phyloP scores from a whole-genome alignment of 495 filamentous ascomycete species.

The Aspergillus funiculosus region DNA sequence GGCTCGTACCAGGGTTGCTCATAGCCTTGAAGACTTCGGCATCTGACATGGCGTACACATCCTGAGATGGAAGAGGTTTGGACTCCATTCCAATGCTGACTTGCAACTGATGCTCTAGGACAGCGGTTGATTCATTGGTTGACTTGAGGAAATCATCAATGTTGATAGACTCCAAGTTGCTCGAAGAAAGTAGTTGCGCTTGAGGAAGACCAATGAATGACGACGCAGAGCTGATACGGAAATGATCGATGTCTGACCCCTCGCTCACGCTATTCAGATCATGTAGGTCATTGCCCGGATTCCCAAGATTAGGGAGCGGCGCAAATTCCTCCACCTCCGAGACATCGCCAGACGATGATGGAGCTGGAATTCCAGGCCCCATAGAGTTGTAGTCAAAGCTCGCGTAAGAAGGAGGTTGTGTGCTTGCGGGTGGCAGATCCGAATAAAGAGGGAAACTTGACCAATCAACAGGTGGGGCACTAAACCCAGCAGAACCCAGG shows the following conservation, averaged over 20 bases:
- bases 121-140: slow-evolving; percentile 43
- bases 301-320: slow-evolving; percentile 34
- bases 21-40: slow-evolving; percentile 24
- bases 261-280: slow-evolving; percentile 49
- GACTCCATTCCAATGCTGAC: slow-evolving; percentile 38
- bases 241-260: slow-evolving; percentile 49
- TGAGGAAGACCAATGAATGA: slow-evolving; percentile 50
- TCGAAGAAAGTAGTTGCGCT: slow-evolving; percentile 45
- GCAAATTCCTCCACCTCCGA: slow-evolving; percentile 66
- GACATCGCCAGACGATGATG: slow-evolving; percentile 69
- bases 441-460: slow-evolving; percentile 61
- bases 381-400: slow-evolving; percentile 58
- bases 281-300: slow-evolving; percentile 32
- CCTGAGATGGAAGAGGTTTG: slow-evolving; percentile 33
- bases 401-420: slow-evolving; percentile 63
- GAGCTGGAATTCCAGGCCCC: slow-evolving; percentile 45
- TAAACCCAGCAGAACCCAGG: slow-evolving; percentile 59
- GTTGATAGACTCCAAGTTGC: slow-evolving; percentile 53
- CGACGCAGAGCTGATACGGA: slow-evolving; percentile 47
- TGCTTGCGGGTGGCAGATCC: slow-evolving; percentile 56
- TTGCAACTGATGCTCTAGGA: slow-evolving; percentile 44
- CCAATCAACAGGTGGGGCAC: slow-evolving; percentile 65
- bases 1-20: slow-evolving; percentile 12
- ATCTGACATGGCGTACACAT: slow-evolving; percentile 32
- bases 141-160: slow-evolving; percentile 59